Percentiles rank a stretch among this genome's conserved stretches.
phyloP scores from a whole-genome alignment of 2,329 filamentous ascomycete genomes.

The Xylaria sp. region DNA sequence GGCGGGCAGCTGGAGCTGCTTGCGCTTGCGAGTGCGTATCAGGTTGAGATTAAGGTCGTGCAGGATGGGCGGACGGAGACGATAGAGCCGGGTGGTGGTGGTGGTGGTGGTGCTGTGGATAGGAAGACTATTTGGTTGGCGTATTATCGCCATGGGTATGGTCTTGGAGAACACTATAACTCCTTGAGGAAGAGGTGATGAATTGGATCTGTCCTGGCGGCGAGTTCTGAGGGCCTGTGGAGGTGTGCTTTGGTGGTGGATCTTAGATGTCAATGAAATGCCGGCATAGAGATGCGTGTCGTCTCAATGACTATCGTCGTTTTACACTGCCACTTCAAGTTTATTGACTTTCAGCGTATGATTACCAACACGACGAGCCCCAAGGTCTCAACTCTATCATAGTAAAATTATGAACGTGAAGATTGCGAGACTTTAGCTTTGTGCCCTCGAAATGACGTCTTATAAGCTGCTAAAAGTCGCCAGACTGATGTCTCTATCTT shows the following conservation, averaged over 20 bases:
- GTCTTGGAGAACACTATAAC: conserved; percentile 97
- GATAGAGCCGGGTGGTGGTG: conserved; percentile 66
- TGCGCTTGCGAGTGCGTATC: conserved; percentile 84
- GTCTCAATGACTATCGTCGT: no score
- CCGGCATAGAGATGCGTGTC: background rate
- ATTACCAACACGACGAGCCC: background rate
- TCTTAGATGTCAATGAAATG: no score
- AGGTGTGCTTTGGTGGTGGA: no score
- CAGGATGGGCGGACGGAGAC: conserved; percentile 85
- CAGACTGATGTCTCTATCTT: no score
- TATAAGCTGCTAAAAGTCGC: no score
- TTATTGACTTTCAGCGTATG: background rate
- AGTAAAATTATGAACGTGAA: no score
- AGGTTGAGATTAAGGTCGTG: conserved; percentile 83
- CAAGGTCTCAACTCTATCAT: no score
- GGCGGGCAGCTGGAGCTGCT: conserved; percentile 91
- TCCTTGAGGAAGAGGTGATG: conserved; percentile 68
- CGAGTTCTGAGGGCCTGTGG: background rate
- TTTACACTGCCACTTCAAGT: background rate
- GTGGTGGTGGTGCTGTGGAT: conserved; percentile 44
- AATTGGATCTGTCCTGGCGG: background rate
- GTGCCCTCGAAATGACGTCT: no score
- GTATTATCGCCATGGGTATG: conserved; percentile 94
- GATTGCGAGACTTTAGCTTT: no score
- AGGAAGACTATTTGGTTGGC: conserved; percentile 81